Base-by-base conservation (phyloP, 495 filamentous ascomycete genomes). In the Jackrogersella multiformis region DNA sequence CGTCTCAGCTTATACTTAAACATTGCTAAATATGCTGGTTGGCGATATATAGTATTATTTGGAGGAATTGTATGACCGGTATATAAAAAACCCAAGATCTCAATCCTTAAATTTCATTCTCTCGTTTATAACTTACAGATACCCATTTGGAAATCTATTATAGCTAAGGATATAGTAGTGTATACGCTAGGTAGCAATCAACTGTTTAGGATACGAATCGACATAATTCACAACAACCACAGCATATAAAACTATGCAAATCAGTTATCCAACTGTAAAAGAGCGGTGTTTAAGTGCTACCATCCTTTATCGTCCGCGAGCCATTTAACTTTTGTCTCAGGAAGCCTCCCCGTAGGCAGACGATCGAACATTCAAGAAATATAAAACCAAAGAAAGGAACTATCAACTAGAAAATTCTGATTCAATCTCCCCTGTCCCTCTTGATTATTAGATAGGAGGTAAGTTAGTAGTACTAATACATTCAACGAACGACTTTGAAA, bases 121-220 rank as follows among this genome's bases (percentile, higher is more conserved):
- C 56, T 67, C 63, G 20, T 66, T 66, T 45, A 66, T 15, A 24
- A 23, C 30, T 48, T 62, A 48, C 21, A 35, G 51, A 68, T 68
- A 68, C 64, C 64, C 57, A 42, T 32, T 61, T 61, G 28, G 2
- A 61, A 28, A 18, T 21, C 23, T 28, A n/a, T 28, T 57, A 32
- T 38, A 8, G 15, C 10, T 13, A 23, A 49, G 28, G 9, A 39
- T 41, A 36, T 30, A 21, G n/a, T 65, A 9, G 53, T 48, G 34
- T 48, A 3, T 54, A 23, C n/a, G n/a, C n/a, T n/a, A n/a, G 7
- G 32, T 30, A 53, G 35, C 20, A 12, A 38, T 24, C 9, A 28
- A 38, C 36, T 53, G 10, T 28, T 51, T 30, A 35, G 26, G 18
- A 28, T 44, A 58, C 15, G 12, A 52, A 58, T 35, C 12, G 28